Evolutionary conservation across 176 grass and related monocot species (phyloP).

Genomic region (Cocos nucifera): DNA sequence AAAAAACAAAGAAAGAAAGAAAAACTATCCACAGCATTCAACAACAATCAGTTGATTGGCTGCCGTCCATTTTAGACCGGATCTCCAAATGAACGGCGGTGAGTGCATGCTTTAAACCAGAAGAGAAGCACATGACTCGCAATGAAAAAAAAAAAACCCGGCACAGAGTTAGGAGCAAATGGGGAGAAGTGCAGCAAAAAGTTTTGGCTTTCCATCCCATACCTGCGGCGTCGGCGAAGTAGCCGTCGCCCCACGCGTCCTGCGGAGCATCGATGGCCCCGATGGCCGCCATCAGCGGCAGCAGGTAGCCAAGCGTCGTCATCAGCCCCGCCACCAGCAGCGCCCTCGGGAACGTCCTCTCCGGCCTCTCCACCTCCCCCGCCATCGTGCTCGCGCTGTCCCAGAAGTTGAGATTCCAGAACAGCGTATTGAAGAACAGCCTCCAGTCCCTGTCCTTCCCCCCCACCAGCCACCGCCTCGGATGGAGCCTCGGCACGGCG

Average conservation of each 20-base stretch:
- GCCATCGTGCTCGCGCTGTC: conserved; percentile 81
- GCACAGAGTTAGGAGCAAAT: no score
- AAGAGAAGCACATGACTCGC: no score
- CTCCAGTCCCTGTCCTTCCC: conserved; percentile 48
- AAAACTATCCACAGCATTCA: no score
- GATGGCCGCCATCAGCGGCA: conserved; percentile 71
- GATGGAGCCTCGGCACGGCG: conserved; percentile 45
- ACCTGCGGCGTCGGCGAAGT: conserved; percentile 74
- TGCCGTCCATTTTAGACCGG: no score
- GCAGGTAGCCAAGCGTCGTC: conserved; percentile 49
- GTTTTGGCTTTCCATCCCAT: background rate
- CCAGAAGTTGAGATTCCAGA: conserved; percentile 93
- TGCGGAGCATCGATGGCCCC: conserved; percentile 43
- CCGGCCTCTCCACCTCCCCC: conserved; percentile 62
- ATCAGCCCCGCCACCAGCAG: conserved; percentile 48
- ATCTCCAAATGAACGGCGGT: no score
- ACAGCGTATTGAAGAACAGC: conserved; percentile 76
- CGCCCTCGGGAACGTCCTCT: conserved; percentile 51
- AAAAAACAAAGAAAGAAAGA: no score
- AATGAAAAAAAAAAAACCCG: no score
- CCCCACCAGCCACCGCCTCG: conserved; percentile 32
- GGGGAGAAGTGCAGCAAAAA: background rate
- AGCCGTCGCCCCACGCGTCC: conserved; percentile 53
- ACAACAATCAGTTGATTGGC: no score
- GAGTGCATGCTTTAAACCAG: no score